Evolutionary conservation across 2,329 filamentous ascomycete genomes (phyloP).

Genomic region (Talaromyces albobiverticillius): DNA sequence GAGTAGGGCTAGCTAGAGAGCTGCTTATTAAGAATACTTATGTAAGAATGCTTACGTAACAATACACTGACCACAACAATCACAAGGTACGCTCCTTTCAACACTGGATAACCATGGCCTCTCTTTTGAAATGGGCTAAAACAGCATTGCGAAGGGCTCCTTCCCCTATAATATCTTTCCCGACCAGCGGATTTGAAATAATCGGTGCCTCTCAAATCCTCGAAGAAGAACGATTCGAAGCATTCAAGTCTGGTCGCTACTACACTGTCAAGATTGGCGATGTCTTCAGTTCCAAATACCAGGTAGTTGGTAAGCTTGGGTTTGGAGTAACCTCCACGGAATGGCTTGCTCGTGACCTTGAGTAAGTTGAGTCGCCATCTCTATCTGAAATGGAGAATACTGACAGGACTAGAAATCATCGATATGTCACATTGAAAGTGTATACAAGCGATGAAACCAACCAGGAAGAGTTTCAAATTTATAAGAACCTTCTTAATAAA

Average conservation of each 20-base stretch:
- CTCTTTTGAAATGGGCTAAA: too few species aligned
- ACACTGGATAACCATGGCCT: too few species aligned
- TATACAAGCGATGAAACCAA: conserved; percentile 26
- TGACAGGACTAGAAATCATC: conserved; percentile 15
- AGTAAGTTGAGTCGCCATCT: too few species aligned
- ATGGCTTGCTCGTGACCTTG: conserved; percentile 36
- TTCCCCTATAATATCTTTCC: too few species aligned
- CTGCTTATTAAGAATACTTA: too few species aligned
- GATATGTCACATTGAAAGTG: conserved; percentile 32
- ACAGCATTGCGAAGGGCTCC: too few species aligned
- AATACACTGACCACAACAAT: too few species aligned
- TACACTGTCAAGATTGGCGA: conserved; percentile 32
- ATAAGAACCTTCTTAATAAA: conserved; percentile 30
- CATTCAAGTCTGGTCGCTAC: not conserved
- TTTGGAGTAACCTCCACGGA: conserved; percentile 35
- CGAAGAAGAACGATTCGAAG: conserved; percentile 1
- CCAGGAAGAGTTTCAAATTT: not conserved
- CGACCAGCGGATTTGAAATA: not conserved
- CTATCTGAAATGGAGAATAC: too few species aligned
- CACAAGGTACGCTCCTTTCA: too few species aligned
- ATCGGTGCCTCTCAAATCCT: not conserved
- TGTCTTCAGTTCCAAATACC: conserved; percentile 28
- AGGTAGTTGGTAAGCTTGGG: conserved; percentile 35
- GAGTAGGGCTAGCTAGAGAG: too few species aligned
- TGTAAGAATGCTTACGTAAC: too few species aligned